Evolutionary conservation across 768 basidiomycete genomes (phyloP).

Genomic region (Sporobolomyces roseus): DNA sequence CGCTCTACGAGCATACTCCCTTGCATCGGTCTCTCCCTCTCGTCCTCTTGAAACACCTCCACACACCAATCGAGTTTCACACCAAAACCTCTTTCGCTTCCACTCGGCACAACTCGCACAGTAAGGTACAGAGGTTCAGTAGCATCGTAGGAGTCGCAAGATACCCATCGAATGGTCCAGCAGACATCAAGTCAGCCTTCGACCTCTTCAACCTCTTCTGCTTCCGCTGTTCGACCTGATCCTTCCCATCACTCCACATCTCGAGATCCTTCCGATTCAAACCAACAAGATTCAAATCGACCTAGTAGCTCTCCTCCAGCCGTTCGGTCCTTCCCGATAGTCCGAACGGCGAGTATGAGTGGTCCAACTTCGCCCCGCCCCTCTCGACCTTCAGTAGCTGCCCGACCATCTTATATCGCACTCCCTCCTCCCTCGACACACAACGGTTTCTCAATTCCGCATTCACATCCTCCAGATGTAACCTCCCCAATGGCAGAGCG

Average conservation of each 20-base stretch:
- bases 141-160: too few relatives aligned
- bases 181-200: background rate
- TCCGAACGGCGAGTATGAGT: constrained; percentile 7
- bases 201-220: background rate
- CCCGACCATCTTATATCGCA: constrained; percentile 14
- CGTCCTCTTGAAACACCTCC: too few relatives aligned
- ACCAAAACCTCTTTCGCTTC: background rate
- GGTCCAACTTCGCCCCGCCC: constrained; percentile 2
- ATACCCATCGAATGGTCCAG: background rate
- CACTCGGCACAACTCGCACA: background rate
- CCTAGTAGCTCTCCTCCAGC: background rate
- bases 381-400: background rate
- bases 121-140: too few relatives aligned
- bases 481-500: constrained; percentile 5
- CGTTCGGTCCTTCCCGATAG: constrained; percentile 7
- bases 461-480: background rate
- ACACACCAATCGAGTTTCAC: background rate
- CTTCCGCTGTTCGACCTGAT: background rate
- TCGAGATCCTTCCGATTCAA: background rate
- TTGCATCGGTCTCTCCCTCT: too few relatives aligned
- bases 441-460: background rate
- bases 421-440: constrained; percentile 5
- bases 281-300: too few relatives aligned
- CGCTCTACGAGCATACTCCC: too few relatives aligned
- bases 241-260: background rate